Percentiles rank a stretch among this genome's conserved stretches.
These are phyloP conservation scores for Epithele typhae DNA, from an alignment of 768 basidiomycete genomes.

Conservation along the genomic window DNA sequence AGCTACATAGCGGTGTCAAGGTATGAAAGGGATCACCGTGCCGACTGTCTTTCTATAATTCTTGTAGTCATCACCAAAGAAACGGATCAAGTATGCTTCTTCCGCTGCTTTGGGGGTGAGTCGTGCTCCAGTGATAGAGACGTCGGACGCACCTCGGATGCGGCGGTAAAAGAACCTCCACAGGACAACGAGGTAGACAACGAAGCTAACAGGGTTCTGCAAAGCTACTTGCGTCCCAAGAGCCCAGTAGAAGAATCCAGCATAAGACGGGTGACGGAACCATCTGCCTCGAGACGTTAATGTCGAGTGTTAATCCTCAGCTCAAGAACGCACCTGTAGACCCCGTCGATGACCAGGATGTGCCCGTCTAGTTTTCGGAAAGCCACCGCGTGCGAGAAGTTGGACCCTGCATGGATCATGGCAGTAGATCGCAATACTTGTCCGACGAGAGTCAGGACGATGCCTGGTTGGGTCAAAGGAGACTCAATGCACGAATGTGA, in stretches of 20 bases:
- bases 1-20: conserved; percentile 34
- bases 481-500: not conserved
- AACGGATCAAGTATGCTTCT: conserved; percentile 71
- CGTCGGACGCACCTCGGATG: conserved; percentile 58
- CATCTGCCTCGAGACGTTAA: no score
- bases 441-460: conserved; percentile 58
- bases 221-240: conserved; percentile 89
- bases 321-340: conserved; percentile 64
- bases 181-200: conserved; percentile 61
- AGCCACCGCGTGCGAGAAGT: conserved; percentile 89
- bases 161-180: conserved; percentile 86
- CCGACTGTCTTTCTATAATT: conserved; percentile 72
- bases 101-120: conserved; percentile 51
- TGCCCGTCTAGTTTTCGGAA: conserved; percentile 71
- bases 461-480: conserved; percentile 50
- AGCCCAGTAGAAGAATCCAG: conserved; percentile 98
- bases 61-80: conserved; percentile 88
- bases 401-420: conserved; percentile 95
- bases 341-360: conserved; percentile 78
- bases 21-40: conserved; percentile 86
- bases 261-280: conserved; percentile 94
- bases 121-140: not conserved
- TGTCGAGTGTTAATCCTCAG: no score
- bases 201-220: conserved; percentile 76
- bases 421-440: conserved; percentile 81